Conservation (phyloP, 192 early-diverging fungal genomes). For the Rhizoclosmatium globosum region DNA sequence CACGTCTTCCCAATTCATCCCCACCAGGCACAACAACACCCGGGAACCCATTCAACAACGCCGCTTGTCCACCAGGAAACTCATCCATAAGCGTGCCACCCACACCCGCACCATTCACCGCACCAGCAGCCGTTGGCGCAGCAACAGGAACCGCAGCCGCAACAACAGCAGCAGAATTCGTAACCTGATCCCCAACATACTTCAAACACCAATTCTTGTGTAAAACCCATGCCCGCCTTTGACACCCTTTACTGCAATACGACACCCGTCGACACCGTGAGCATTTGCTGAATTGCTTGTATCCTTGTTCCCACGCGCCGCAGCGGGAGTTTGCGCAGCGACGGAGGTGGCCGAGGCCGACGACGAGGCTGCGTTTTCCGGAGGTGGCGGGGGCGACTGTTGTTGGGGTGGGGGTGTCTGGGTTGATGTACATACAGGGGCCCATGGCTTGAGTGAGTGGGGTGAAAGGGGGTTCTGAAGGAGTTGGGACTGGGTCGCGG, state of each 20-base stretch:
- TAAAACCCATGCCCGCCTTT: conserved; percentile 36
- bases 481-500: conserved; percentile 34
- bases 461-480: conserved; percentile 6
- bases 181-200: conserved; percentile 26
- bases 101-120: neutral
- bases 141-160: neutral
- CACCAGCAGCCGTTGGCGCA: conserved; percentile 3
- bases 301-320: conserved; percentile 36
- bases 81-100: neutral
- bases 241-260: conserved; percentile 44
- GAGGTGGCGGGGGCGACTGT: neutral
- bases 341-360: conserved; percentile 33
- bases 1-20: neutral
- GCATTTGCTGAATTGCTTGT: conserved; percentile 40
- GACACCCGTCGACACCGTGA: conserved; percentile 36
- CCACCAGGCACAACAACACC: neutral
- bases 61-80: neutral
- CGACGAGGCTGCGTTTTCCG: conserved; percentile 2
- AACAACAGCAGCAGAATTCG: neutral
- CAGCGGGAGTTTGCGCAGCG: conserved; percentile 29
- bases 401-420: neutral
- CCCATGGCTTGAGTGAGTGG: conserved; percentile 33
- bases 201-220: conserved; percentile 48
- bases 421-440: conserved; percentile 26
- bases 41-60: neutral